A percentile compares a stretch with the other conserved stretches of the same genome.
phyloP scores from a whole-genome alignment of 1,284 basidiomycete species.

The Cryptococcus neoformans region DNA sequence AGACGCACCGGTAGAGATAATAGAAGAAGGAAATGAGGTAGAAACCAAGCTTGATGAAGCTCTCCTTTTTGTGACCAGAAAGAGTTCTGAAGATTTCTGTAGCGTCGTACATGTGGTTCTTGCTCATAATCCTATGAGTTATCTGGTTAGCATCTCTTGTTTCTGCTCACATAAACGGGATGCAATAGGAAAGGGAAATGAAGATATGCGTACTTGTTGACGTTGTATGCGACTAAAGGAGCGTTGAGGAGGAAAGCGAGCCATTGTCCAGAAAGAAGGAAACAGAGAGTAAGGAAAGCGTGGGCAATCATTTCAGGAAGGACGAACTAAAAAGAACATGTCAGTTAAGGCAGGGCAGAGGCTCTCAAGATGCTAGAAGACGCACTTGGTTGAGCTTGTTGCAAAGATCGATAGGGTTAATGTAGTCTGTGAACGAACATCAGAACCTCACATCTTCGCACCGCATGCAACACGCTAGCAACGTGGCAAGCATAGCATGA shows the following conservation, averaged over 20 bases:
- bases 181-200: background rate
- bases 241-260: conserved; percentile 87
- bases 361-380: conserved; percentile 2
- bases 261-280: conserved; percentile 96
- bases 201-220: conserved; percentile 72
- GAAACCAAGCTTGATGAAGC: conserved; percentile 93
- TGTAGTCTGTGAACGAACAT: conserved; percentile 63
- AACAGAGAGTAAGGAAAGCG: conserved; percentile 80
- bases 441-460: background rate
- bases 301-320: conserved; percentile 95
- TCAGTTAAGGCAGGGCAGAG: background rate
- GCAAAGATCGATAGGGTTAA: conserved; percentile 99
- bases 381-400: conserved; percentile 97
- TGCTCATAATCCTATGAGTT: conserved; percentile 73
- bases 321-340: conserved; percentile 69
- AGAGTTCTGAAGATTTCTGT: conserved; percentile 98
- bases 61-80: conserved; percentile 92
- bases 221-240: conserved; percentile 86
- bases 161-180: background rate
- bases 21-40: conserved; percentile 95
- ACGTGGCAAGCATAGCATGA: too few species aligned
- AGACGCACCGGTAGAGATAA: conserved; percentile 84
- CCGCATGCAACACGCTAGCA: background rate
- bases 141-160: background rate
- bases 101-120: conserved; percentile 98